Conservation (phyloP, 257 asterid species). For the Penstemon eatonii region DNA sequence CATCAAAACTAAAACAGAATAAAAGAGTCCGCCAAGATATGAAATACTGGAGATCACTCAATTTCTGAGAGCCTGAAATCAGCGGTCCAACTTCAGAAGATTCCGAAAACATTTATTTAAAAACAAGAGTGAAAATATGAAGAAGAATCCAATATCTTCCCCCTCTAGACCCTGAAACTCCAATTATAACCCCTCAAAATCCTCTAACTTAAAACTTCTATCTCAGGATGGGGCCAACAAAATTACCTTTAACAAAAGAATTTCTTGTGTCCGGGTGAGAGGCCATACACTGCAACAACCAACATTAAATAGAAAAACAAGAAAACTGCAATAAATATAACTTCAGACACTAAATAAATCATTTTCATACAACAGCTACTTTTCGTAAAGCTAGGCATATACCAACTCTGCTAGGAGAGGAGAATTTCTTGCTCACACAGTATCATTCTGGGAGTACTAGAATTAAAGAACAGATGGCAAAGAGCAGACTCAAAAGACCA, state of each 20-base stretch:
- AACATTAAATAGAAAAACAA: conserved; percentile 14
- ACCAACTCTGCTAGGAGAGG: too few relatives aligned
- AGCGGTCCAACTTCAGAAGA: too few relatives aligned
- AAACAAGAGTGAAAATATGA: not conserved
- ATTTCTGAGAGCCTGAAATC: not conserved
- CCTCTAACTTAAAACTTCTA: not conserved
- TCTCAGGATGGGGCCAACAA: conserved; percentile 25
- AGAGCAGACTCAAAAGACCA: too few relatives aligned
- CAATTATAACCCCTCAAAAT: not conserved
- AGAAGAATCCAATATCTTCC: not conserved
- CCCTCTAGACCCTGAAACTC: too few relatives aligned
- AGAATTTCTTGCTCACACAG: too few relatives aligned
- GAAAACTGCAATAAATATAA: conserved; percentile 5
- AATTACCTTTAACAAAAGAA: conserved; percentile 35
- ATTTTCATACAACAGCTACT: not conserved
- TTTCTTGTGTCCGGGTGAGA: conserved; percentile 37
- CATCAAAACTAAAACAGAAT: not conserved
- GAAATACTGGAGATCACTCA: not conserved
- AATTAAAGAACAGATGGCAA: not conserved
- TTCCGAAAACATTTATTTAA: not conserved
- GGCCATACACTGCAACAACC: conserved; percentile 43
- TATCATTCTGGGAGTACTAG: not conserved
- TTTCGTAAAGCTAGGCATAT: too few relatives aligned
- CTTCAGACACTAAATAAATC: not conserved
- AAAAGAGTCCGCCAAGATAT: not conserved